These are phyloP conservation scores for Sporisorium reilianum DNA, from an alignment of 1,284 basidiomycete species.

Conservation along the genomic window DNA sequence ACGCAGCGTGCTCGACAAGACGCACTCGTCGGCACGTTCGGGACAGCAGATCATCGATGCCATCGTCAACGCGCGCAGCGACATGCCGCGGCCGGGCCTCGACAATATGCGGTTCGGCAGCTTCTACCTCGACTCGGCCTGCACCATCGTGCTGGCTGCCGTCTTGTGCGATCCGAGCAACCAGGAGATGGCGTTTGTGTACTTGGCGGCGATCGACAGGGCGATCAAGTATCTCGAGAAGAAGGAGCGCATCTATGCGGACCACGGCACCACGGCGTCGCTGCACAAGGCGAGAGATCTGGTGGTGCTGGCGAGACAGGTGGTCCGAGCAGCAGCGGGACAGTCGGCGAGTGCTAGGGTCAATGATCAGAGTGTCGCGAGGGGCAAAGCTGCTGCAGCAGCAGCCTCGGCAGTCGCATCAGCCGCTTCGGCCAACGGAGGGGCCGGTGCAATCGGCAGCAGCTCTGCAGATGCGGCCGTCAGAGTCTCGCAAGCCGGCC, in stretches of 20 bases:
- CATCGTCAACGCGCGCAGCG: conserved; percentile 38
- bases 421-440: conserved; percentile 7
- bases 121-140: conserved; percentile 50
- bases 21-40: conserved; percentile 33
- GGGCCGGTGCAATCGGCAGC: not conserved
- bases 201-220: conserved; percentile 43
- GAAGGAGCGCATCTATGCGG: conserved; percentile 45
- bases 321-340: conserved; percentile 38
- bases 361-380: conserved; percentile 20
- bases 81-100: conserved; percentile 41
- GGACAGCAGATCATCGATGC: conserved; percentile 46
- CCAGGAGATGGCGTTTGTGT: conserved; percentile 43
- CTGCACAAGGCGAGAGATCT: conserved; percentile 48
- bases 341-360: conserved; percentile 32
- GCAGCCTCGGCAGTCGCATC: conserved; percentile 5
- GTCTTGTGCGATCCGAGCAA: conserved; percentile 49
- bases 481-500: conserved; percentile 7
- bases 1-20: conserved; percentile 36
- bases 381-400: conserved; percentile 6
- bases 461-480: conserved; percentile 3
- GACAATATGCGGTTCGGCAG: conserved; percentile 50
- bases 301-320: conserved; percentile 43
- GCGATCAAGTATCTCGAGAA: conserved; percentile 51
- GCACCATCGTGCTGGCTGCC: conserved; percentile 44
- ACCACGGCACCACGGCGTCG: conserved; percentile 45